Base-by-base conservation (phyloP, 805 yeast species). In the Candida hungchunana region DNA sequence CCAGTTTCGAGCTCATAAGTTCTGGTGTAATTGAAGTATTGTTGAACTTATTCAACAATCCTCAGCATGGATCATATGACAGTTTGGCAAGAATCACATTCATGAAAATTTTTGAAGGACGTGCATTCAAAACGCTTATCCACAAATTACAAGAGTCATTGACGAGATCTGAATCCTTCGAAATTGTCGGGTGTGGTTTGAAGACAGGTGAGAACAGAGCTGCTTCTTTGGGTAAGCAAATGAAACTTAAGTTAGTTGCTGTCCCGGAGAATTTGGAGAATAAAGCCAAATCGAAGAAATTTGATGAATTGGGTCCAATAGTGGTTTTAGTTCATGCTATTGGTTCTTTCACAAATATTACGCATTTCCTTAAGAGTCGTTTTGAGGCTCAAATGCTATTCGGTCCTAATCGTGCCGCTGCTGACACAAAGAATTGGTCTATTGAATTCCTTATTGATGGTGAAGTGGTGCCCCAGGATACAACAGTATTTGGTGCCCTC, bases 401-500 rank as follows among this genome's bases (percentile, higher is more conserved):
- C 27, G 53, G 50, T 13, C 31, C 35, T 7, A 39, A 43, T 7
- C 20, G 34, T 14, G 19, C 56, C 50, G 10, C 53, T 50, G 14
- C 15, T 31, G 4, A 34, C 8, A n/a, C 33, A 4, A 15, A 23
- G 3, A 36, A 44, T 4, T 64, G 66, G 63, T 56, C 67, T 34
- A 61, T 79, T 35, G 82, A 77, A 37, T 85, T 85, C 51, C 60
- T 62, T 1, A 60, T 79, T 10, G 66, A 77, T 43, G 85, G 73
- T 4, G 77, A 75, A 37, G 62, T 58, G 0, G 64, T 84, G 18
- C 80, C 86, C 3, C 64, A 65, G 25, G 84, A 75, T 34, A 75
- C 84, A 0, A 85, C 95, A 0, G 69, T 86, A 3, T 83, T 78
- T 58, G 93, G 93, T 1, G 89, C 87, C 0, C 63, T 82, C 6